Evolutionary conservation across 164 flowering plant genomes (phyloP).

Genomic region (Kalanchoe fedtschenkoi): DNA sequence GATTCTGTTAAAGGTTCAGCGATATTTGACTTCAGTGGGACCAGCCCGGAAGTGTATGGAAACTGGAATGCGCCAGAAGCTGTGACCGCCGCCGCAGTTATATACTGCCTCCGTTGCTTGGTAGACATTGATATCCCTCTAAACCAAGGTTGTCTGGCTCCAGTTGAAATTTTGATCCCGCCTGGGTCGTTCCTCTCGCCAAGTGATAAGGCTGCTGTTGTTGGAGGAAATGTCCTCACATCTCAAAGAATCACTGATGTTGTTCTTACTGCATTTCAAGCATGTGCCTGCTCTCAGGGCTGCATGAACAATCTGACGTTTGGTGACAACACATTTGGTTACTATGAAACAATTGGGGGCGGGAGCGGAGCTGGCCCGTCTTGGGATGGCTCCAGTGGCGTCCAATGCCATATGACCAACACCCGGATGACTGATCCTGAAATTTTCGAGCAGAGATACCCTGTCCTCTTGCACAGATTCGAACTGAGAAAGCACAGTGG

Average conservation of each 20-base stretch:
- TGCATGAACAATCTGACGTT: conserved; percentile 98
- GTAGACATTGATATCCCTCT: conserved; percentile 92
- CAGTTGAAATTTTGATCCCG: conserved; percentile 76
- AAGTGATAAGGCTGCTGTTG: conserved; percentile 94
- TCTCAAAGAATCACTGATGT: conserved; percentile 95
- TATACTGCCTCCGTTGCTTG: conserved; percentile 87
- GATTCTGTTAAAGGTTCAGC: conserved; percentile 77
- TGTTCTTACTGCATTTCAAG: conserved; percentile 84
- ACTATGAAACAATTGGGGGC: conserved; percentile 96
- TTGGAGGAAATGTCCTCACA: conserved; percentile 96
- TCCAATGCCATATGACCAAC: conserved; percentile 98
- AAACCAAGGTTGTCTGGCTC: conserved; percentile 94
- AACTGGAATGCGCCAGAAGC: conserved; percentile 99
- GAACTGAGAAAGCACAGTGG: conserved; percentile 80
- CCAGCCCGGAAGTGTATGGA: conserved; percentile 94
- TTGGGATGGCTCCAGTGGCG: conserved; percentile 95
- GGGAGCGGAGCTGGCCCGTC: conserved; percentile 93
- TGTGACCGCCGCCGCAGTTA: conserved; percentile 89
- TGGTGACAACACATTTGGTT: conserved; percentile 87
- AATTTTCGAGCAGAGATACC: conserved; percentile 96
- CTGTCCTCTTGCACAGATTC: conserved; percentile 72
- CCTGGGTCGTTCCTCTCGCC: conserved; percentile 89
- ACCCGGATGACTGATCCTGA: conserved; percentile 98
- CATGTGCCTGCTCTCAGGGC: conserved; percentile 98
- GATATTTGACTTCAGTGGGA: conserved; percentile 68